Evolutionary conservation across 495 filamentous ascomycete genomes (phyloP).

Genomic region (Aspergillus biplanus): DNA sequence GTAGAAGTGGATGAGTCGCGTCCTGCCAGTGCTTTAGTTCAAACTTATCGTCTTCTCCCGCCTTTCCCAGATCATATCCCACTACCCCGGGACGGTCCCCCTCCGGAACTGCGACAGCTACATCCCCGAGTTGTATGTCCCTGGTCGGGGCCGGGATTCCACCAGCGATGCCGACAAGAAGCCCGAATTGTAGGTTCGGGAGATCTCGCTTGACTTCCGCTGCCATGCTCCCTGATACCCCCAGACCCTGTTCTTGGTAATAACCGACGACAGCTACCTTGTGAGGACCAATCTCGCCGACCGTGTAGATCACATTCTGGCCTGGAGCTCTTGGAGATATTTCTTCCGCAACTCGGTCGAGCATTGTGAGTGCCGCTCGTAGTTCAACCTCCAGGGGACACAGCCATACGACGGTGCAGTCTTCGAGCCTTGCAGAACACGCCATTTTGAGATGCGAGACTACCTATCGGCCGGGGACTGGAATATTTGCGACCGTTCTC

Average conservation of each 20-base stretch:
- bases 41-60: conserved; percentile 2
- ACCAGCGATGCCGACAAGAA: not conserved
- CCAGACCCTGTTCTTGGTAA: not conserved
- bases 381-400: conserved; percentile 1
- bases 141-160: not conserved
- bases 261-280: not conserved
- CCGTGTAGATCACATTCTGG: conserved; percentile 2
- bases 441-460: not conserved
- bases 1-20: not conserved
- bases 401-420: not conserved
- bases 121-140: not conserved
- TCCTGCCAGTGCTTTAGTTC: conserved; percentile 1
- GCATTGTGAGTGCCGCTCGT: not conserved
- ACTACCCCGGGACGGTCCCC: not conserved
- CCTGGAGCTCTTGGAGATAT: not conserved
- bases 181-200: not conserved
- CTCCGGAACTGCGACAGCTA: not conserved
- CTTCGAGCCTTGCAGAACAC: not conserved
- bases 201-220: not conserved
- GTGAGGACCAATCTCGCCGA: conserved; percentile 2
- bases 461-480: too few relatives aligned
- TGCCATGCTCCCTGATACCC: conserved; percentile 4
- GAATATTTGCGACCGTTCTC: too few relatives aligned
- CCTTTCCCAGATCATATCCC: conserved; percentile 1
- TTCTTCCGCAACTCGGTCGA: not conserved